phyloP scores from a whole-genome alignment of 169 alveolate genomes.

The Cyclospora cayetanensis region DNA sequence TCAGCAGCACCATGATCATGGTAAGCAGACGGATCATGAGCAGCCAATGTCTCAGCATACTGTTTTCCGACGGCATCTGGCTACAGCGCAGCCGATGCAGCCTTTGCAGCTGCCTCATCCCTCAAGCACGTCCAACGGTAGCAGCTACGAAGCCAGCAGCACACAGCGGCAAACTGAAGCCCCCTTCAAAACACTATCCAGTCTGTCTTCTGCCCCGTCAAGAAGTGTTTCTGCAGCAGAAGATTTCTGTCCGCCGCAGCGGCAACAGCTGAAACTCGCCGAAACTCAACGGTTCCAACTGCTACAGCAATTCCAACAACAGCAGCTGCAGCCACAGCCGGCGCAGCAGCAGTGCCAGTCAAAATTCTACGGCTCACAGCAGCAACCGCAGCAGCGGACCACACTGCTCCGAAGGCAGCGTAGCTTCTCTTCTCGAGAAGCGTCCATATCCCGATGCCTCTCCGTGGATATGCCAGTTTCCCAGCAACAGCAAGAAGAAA shows the following conservation, averaged over 20 bases:
- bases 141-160: not conserved
- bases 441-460: not conserved
- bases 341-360: not conserved
- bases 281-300: not conserved
- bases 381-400: conserved; percentile 1
- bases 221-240: not conserved
- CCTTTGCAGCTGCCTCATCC: conserved; percentile 25
- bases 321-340: not conserved
- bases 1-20: not conserved
- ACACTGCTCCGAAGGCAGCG: not conserved
- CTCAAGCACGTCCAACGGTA: not conserved
- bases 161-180: not conserved
- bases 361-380: not conserved
- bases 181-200: too few species aligned
- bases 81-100: conserved; percentile 12
- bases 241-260: not conserved
- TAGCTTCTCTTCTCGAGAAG: not conserved
- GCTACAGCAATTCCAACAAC: not conserved
- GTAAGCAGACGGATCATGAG: not conserved
- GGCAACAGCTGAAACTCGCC: not conserved
- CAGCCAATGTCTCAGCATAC: not conserved
- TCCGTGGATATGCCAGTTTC: not conserved
- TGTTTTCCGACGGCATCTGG: not conserved
- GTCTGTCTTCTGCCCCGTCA: not conserved
- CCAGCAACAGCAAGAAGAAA: conserved; percentile 1